Evolutionary conservation across 345 rosid species (phyloP).

Genomic region (Linum usitatissimum): DNA sequence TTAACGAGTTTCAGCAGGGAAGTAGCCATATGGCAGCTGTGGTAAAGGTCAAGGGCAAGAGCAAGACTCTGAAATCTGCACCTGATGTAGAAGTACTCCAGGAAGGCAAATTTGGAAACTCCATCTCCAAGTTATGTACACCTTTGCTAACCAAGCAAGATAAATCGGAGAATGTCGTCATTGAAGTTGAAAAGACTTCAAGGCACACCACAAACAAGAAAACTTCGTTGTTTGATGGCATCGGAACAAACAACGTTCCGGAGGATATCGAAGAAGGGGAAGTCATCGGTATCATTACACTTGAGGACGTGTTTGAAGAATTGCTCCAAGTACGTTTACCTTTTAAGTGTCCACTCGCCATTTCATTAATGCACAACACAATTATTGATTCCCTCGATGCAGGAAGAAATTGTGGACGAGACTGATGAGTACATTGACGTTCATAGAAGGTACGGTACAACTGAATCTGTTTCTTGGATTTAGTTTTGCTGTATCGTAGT

Average conservation of each 20-base stretch:
- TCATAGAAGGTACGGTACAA: constrained; percentile 46
- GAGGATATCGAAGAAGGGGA: constrained; percentile 23
- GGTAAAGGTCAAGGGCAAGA: not conserved
- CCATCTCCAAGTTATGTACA: not conserved
- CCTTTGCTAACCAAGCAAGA: constrained; percentile 3
- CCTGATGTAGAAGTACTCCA: not conserved
- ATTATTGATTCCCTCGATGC: constrained; percentile 21
- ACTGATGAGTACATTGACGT: constrained; percentile 69
- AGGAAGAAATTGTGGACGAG: constrained; percentile 80
- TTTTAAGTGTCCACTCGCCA: constrained; percentile 6
- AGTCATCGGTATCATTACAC: constrained; percentile 24
- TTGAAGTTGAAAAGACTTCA: constrained; percentile 17
- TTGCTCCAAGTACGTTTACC: constrained; percentile 18
- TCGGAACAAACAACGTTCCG: not conserved
- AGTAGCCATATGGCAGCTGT: constrained; percentile 8
- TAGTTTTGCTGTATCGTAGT: not conserved
- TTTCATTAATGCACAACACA: not conserved
- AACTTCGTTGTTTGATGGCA: constrained; percentile 15
- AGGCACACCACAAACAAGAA: constrained; percentile 9
- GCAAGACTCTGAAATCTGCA: not conserved
- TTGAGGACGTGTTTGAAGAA: constrained; percentile 26
- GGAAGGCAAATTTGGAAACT: not conserved
- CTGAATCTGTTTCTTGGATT: not conserved
- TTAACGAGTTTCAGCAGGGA: constrained; percentile 6
- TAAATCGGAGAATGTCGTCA: not conserved